Conservation (phyloP, 768 basidiomycete genomes). For the Baorangia bicolor region DNA sequence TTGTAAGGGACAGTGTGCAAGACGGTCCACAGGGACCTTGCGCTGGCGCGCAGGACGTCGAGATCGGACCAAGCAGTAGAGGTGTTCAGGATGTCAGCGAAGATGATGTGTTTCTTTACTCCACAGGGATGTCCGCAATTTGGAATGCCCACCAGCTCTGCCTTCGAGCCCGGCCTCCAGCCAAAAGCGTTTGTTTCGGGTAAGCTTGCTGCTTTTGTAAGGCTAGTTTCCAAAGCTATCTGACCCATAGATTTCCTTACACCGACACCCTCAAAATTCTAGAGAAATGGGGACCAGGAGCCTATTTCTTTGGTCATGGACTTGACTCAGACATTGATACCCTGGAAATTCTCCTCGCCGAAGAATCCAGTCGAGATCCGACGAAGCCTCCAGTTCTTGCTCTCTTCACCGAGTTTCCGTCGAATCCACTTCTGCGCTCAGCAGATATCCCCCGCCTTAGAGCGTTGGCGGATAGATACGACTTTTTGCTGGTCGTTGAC, state of each 20-base stretch:
- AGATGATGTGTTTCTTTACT: conserved; percentile 85
- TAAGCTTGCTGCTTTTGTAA: conserved; percentile 36
- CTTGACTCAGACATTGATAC: conserved; percentile 71
- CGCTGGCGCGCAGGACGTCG: conserved; percentile 45
- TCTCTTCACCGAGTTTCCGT: conserved; percentile 92
- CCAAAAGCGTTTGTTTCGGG: conserved; percentile 95
- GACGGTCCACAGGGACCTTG: conserved; percentile 35
- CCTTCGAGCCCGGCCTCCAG: conserved; percentile 46
- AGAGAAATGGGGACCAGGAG: conserved; percentile 95
- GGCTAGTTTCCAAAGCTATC: background rate
- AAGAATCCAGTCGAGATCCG: conserved; percentile 38
- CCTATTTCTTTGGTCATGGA: conserved; percentile 84
- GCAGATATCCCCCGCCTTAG: conserved; percentile 75
- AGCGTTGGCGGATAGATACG: conserved; percentile 79
- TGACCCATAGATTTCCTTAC: conserved; percentile 76
- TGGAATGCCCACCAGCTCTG: conserved; percentile 85
- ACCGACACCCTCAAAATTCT: conserved; percentile 93
- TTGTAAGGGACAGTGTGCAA: conserved; percentile 55
- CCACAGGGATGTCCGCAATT: conserved; percentile 92
- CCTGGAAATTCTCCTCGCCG: conserved; percentile 61
- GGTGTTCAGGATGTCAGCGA: conserved; percentile 72
- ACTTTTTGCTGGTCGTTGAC: conserved; percentile 87
- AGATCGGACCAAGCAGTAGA: conserved; percentile 62
- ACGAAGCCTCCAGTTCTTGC: conserved; percentile 65
- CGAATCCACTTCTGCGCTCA: conserved; percentile 90